Conservation (phyloP, 2,329 filamentous ascomycete species). For the Fusarium virguliforme region DNA sequence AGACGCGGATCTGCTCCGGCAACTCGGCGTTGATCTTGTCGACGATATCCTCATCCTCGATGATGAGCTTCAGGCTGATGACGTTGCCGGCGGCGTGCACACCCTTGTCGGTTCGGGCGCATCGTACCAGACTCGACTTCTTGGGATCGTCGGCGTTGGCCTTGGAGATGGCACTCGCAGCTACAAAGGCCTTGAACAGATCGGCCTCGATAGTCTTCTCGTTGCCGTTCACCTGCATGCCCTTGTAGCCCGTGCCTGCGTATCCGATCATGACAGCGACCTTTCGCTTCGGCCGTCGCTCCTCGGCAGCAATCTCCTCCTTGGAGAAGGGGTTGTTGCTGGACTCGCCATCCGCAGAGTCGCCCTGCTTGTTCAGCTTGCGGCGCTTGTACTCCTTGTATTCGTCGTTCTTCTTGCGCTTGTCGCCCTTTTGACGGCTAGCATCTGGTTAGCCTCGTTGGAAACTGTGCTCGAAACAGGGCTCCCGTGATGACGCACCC, state of each 20-base stretch:
- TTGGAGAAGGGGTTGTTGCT: conserved; percentile 70
- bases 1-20: conserved; percentile 91
- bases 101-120: conserved; percentile 96
- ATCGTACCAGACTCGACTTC: conserved; percentile 94
- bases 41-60: conserved; percentile 90
- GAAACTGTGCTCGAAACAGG: conserved; percentile 37
- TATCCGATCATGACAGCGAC: conserved; percentile 97
- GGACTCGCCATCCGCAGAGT: conserved; percentile 50
- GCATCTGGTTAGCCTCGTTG: conserved; percentile 56
- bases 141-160: conserved; percentile 97
- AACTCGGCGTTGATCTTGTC: conserved; percentile 91
- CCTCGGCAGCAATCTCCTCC: conserved; percentile 90
- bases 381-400: conserved; percentile 62
- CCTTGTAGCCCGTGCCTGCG: conserved; percentile 95
- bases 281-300: conserved; percentile 92
- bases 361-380: conserved; percentile 58
- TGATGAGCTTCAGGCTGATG: conserved; percentile 94
- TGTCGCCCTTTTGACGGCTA: conserved; percentile 58
- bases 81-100: conserved; percentile 97
- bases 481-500: conserved; percentile 44
- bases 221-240: conserved; percentile 89
- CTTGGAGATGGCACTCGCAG: conserved; percentile 94
- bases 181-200: conserved; percentile 91
- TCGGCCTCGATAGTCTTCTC: conserved; percentile 98
- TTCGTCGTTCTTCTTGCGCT: conserved; percentile 59